Base-by-base conservation (phyloP, 2,329 filamentous ascomycete species). In the Rhytidhysteron rufulum region DNA sequence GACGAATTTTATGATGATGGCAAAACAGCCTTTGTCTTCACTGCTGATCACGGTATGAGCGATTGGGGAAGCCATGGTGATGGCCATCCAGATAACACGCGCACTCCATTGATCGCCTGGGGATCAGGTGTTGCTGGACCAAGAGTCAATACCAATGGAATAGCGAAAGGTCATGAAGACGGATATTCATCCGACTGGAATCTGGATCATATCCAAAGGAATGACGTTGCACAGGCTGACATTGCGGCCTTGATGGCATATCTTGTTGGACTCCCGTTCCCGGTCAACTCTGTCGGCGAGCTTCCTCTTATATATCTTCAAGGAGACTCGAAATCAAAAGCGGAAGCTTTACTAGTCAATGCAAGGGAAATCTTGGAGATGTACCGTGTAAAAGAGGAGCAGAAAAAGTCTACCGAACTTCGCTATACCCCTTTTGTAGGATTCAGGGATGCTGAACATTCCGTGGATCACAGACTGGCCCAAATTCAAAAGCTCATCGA, bases 41-140 rank as follows among this genome's bases (percentile, higher is more conserved):
- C 94, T 1, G 93, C 93, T 6, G 93, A 98, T 59, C 93, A 98
- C 64, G 93, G 93, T 15, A 98, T 98, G 93, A 97, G 88, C 58
- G 93, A 98, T 66, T 96, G 86, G 84, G 93, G 94, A n/a, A 97
- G 90, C 54, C 94, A 98, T 63, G 94, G 94, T 27, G 93, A 98
- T 63, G 93, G 93, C 6, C 90, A 98, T 66, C 93, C 93, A 0
- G 87, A 98, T 64, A 98, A 97, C 57, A 98, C 93, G 3, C 80
- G 93, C 37, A 98, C 93, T 1, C 93, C 93, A 1, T 72, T 98
- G 22, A 87, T 98, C 51, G 83, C 79, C 3, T 98, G 93, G 93
- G 93, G 93, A 9, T 88, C 93, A 39, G 93, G 93, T 7, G 80
- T 97, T 29, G 88, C 89, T 3, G 77, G 78, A 48, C 93, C 93